These are phyloP conservation scores for Candida sanyiensis DNA, from an alignment of 805 yeast genomes.

Conservation along the genomic window DNA sequence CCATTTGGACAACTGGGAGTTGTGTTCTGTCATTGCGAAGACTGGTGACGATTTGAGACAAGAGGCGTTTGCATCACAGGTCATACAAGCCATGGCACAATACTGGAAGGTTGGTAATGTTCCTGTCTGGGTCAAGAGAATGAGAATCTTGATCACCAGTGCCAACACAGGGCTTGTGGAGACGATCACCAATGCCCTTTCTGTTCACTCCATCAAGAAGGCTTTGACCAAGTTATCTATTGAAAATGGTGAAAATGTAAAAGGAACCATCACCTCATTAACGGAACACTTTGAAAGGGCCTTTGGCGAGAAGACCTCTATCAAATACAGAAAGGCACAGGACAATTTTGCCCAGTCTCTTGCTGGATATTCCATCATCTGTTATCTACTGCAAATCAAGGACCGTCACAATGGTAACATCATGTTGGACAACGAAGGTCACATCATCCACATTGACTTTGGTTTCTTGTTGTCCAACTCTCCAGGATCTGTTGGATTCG, in stretches of 20 bases:
- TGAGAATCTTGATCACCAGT: slow-evolving; percentile 89
- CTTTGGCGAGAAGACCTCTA: slow-evolving; percentile 58
- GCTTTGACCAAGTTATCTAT: slow-evolving; percentile 75
- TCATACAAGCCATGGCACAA: slow-evolving; percentile 79
- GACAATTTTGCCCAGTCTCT: slow-evolving; percentile 78
- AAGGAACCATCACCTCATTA: slow-evolving; percentile 64
- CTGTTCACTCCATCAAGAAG: slow-evolving; percentile 91
- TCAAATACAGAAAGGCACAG: slow-evolving; percentile 67
- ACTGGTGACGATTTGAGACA: slow-evolving; percentile 95
- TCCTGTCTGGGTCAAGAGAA: slow-evolving; percentile 85
- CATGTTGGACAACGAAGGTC: slow-evolving; percentile 95
- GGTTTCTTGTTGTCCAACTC: slow-evolving; percentile 90
- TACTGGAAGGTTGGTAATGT: slow-evolving; percentile 71
- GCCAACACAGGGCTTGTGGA: slow-evolving; percentile 90
- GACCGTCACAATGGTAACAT: slow-evolving; percentile 97
- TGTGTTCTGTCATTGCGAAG: slow-evolving; percentile 92
- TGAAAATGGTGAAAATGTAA: slow-evolving; percentile 60
- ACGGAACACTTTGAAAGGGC: slow-evolving; percentile 72
- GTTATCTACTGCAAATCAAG: slow-evolving; percentile 85
- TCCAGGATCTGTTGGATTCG: slow-evolving; percentile 96
- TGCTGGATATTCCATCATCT: slow-evolving; percentile 88
- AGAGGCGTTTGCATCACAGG: slow-evolving; percentile 96
- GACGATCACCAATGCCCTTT: slow-evolving; percentile 90
- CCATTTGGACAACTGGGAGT: slow-evolving; percentile 86
- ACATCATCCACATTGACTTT: slow-evolving; percentile 90